phyloP scores from a whole-genome alignment of 345 rosid species.

The Lumnitzera littorea region DNA sequence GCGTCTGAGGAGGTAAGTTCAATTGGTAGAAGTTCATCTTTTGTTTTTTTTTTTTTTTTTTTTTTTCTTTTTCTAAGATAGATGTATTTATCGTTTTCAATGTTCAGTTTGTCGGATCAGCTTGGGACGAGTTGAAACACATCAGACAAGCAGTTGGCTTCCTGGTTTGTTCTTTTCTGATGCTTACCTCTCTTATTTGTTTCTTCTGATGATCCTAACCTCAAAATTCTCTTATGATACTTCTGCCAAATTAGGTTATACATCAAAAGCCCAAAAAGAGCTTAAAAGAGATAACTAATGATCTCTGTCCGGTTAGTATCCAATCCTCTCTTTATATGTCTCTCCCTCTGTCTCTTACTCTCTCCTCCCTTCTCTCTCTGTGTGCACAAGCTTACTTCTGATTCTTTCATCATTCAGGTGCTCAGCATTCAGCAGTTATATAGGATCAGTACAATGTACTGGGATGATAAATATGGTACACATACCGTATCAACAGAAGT shows the following conservation, averaged over 20 bases:
- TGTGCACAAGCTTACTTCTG: not conserved
- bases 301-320: constrained; percentile 49
- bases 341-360: not conserved
- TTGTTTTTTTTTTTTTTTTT: not conserved
- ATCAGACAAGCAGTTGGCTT: constrained; percentile 99
- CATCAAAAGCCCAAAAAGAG: constrained; percentile 98
- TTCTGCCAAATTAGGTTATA: constrained; percentile 46
- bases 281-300: constrained; percentile 76
- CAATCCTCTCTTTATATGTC: not conserved
- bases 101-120: constrained; percentile 70
- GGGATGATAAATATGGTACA: constrained; percentile 94
- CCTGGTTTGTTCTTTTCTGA: constrained; percentile 43
- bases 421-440: constrained; percentile 90
- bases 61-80: too few species aligned
- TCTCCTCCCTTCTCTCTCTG: not conserved
- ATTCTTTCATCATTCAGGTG: constrained; percentile 40
- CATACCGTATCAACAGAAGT: constrained; percentile 90
- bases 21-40: not conserved
- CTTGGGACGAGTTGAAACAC: constrained; percentile 92
- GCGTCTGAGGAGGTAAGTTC: constrained; percentile 71
- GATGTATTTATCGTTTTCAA: constrained; percentile 3
- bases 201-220: not conserved
- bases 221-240: constrained; percentile 1
- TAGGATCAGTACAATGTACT: constrained; percentile 94
- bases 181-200: not conserved